Base-by-base conservation (phyloP, 306 rosid genomes). In the Pyrus pyrifolia region DNA sequence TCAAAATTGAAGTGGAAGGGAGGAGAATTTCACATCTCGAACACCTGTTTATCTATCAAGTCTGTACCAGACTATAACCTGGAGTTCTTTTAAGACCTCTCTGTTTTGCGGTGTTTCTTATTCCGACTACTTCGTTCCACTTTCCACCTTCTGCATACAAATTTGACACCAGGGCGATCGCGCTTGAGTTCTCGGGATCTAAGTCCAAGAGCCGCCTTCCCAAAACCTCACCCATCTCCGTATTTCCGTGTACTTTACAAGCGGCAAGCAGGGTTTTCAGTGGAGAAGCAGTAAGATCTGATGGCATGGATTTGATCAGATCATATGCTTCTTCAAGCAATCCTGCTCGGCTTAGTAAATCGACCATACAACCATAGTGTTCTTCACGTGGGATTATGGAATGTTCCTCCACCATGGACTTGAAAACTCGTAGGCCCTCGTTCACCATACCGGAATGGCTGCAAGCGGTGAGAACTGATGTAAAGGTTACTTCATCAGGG, bases 331-430 rank as follows among this genome's bases (percentile, higher is more conserved):
- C 91, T 44, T 61, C 75, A 76, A 87, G 83, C 42, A 49, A 66
- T 52, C 91, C 88, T 25, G 85, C 82, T 42, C 88, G 79, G 88
- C 91, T 85, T 70, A 87, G 76, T 69, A 87, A 78, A 80, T 87
- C 91, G 64, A 87, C 83, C 30, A 85, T 65, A 70, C 91, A 87
- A 55, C 74, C 81, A 73, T 78, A 82, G 80, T 87, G 91, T 71
- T 78, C 84, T 85, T 85, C 91, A 60, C 75, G 64, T 13, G 88
- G 91, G 73, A 76, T 61, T 30, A 87, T 72, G 17, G 55, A 40
- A 19, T 84, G 80, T 67, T 84, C 84, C 27, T 80, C 64, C 59
- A 70, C 74, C 88, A 87, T 85, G 51, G 70, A 78, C 66, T 72
- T 71, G 65, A 84, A 85, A 29, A 83, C 66, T 59, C 15, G 72